A percentile compares a stretch with the other conserved stretches of the same genome.
phyloP scores from a whole-genome alignment of 2,329 filamentous ascomycete species.

The Pseudodiploospora longispora region DNA sequence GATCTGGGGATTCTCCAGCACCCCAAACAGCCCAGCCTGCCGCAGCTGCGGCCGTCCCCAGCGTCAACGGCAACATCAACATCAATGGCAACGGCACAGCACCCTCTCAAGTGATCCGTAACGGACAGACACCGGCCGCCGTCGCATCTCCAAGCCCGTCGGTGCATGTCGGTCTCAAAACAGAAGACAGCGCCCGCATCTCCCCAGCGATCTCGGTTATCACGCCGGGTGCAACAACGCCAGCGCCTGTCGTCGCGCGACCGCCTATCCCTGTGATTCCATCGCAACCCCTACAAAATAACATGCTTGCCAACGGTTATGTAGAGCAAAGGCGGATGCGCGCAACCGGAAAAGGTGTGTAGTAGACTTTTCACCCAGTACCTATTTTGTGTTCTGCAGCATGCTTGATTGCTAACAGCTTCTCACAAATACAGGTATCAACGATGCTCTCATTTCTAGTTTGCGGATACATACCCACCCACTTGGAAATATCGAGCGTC shows the following conservation, averaged over 20 bases:
- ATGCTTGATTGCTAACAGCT: slow-evolving; percentile 14
- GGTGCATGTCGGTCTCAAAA: slow-evolving; percentile 23
- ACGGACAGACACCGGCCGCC: slow-evolving; percentile 26
- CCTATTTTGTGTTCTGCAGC: neutral
- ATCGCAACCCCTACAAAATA: slow-evolving; percentile 16
- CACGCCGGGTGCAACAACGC: slow-evolving; percentile 9
- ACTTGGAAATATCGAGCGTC: slow-evolving; percentile 51
- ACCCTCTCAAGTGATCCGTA: slow-evolving; percentile 30
- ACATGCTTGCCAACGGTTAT: slow-evolving; percentile 22
- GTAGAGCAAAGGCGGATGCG: slow-evolving; percentile 31
- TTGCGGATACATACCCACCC: slow-evolving; percentile 63
- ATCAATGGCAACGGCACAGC: slow-evolving; percentile 7
- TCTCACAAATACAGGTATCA: slow-evolving; percentile 28
- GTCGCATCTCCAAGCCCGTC: slow-evolving; percentile 38
- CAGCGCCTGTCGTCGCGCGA: slow-evolving; percentile 6
- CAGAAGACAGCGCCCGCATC: slow-evolving; percentile 24
- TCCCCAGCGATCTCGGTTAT: slow-evolving; percentile 18
- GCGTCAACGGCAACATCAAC: slow-evolving; percentile 10
- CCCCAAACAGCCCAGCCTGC: slow-evolving; percentile 26
- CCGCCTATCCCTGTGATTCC: slow-evolving; percentile 11
- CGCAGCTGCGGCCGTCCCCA: slow-evolving; percentile 12
- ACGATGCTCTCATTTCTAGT: slow-evolving; percentile 59
- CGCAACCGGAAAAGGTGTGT: slow-evolving; percentile 33
- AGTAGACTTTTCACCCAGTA: neutral
- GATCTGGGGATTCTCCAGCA: slow-evolving; percentile 43